Base-by-base conservation (phyloP, 768 basidiomycete species). In the Paxillus ammoniavirescens region DNA sequence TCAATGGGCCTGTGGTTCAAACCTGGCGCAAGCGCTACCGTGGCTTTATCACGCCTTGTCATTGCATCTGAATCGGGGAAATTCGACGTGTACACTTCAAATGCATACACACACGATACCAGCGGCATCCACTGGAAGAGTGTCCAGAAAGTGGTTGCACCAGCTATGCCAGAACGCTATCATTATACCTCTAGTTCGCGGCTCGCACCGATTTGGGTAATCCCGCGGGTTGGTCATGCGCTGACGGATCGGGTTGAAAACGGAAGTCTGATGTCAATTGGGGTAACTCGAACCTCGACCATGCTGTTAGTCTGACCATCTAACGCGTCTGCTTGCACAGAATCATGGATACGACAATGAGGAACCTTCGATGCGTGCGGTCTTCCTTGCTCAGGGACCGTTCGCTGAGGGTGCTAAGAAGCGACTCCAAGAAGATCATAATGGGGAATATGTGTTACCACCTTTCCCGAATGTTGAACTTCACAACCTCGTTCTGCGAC, bases 281-380 rank as follows among this genome's bases (percentile, higher is more conserved):
- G 91, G 33, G 90, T 91, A 65, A 26, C 60, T 83, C n/a, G 17
- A 15, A 31, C 43, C 23, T 38, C 7, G 31, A 28, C 4, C 31
- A 30, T 13, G 9, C 36, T 21, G 35, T 38, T 46, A 28, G 13
- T 18, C 13, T 15, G 18, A 42, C 26, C 26, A 12, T 33, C 53
- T 60, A 37, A 48, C 42, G 45, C 35, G 52, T 17, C 9, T 18
- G 6, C 47, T 38, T 36, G 40, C 48, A 35, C 58, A 91, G 87
- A 92, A 84, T 58, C 93, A 95, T 64, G 93, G 94, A 4, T 96
- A 93, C 64, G 92, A 94, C 65, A 91, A 93, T 57, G 69, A 78
- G 17, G 83, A 83, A 48, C 61, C 73, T 12, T 76, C 84, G 5
- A 95, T 95, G 93, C 83, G 83, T 50, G 91, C 93, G 2, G 83